A percentile compares a stretch with the other conserved stretches of the same genome.
Conservation (phyloP, 768 basidiomycete species). For the Termitomyces sp. region DNA sequence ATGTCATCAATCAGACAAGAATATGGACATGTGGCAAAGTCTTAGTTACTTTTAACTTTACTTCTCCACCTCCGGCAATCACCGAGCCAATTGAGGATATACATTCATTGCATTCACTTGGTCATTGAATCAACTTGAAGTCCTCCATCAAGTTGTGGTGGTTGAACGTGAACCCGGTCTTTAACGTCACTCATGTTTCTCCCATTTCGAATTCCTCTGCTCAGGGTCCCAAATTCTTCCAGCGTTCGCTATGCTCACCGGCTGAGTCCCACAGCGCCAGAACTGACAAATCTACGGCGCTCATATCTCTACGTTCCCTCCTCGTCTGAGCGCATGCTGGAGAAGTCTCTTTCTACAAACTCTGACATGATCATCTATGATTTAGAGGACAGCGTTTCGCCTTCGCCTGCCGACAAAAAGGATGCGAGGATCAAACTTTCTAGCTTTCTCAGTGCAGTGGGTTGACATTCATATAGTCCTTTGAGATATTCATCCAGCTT, state of each 20-base stretch:
- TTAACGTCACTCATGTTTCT: not conserved
- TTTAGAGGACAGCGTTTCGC: slow-evolving; percentile 83
- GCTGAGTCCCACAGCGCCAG: slow-evolving; percentile 6
- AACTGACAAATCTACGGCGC: slow-evolving; percentile 29
- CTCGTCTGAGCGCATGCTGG: slow-evolving; percentile 76
- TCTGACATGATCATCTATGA: slow-evolving; percentile 86
- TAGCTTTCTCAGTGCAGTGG: slow-evolving; percentile 55
- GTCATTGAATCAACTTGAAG: too few relatives aligned
- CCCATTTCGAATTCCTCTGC: not conserved
- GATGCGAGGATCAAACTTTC: slow-evolving; percentile 53
- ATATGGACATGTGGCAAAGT: too few relatives aligned
- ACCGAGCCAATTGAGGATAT: not conserved
- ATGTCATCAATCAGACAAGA: too few relatives aligned
- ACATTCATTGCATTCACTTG: too few relatives aligned
- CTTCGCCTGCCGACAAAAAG: slow-evolving; percentile 56
- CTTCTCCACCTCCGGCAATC: not conserved
- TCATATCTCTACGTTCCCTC: slow-evolving; percentile 82
- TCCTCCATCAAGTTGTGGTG: too few relatives aligned
- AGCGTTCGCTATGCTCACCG: not conserved
- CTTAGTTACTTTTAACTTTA: too few relatives aligned
- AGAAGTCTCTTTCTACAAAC: slow-evolving; percentile 60
- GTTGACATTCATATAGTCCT: slow-evolving; percentile 10
- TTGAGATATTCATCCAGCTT: not conserved
- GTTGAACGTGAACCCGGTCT: too few relatives aligned
- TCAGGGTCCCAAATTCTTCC: not conserved